Base-by-base conservation (phyloP, 2,329 filamentous ascomycete species). In the Albifimbria verrucaria region DNA sequence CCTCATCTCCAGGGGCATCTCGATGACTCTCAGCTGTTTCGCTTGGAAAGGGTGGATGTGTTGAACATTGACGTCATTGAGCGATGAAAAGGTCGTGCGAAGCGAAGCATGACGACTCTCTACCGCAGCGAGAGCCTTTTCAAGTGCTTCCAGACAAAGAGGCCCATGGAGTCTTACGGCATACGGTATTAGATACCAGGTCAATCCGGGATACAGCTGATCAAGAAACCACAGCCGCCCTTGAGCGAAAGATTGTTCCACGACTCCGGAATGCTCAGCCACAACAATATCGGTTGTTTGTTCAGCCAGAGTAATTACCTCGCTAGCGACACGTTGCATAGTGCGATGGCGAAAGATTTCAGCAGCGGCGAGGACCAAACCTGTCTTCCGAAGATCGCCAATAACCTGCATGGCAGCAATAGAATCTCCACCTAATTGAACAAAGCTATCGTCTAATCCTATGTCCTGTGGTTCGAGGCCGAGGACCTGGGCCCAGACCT, bases 221-320 rank as follows among this genome's bases (percentile, higher is more conserved):
- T 60, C 55, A 15, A 59, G n/a, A 36, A 60, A 60, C 58, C 58
- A 60, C 2, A 60, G 51, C 15, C 58, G 51, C 6, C 51, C 50
- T 23, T 60, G 58, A 2, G 58, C 55, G 51, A 55, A 60, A 7
- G 57, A 59, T 28, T 59, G 57, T 3, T 52, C 50, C 6, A 47
- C 44, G n/a, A n/a, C n/a, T n/a, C n/a, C n/a, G n/a, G n/a, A n/a
- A n/a, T n/a, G n/a, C n/a, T n/a, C n/a, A n/a, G n/a, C n/a, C n/a
- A n/a, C n/a, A n/a, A n/a, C n/a, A n/a, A n/a, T n/a, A n/a, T n/a
- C n/a, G n/a, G n/a, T n/a, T n/a, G n/a, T n/a, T n/a, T n/a, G n/a
- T n/a, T n/a, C n/a, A n/a, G n/a, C n/a, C n/a, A n/a, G n/a, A n/a
- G n/a, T n/a, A n/a, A n/a, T n/a, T n/a, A n/a, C n/a, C n/a, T n/a